Percentiles rank a stretch among this genome's conserved stretches.
Evolutionary conservation across 495 filamentous ascomycete species (phyloP).

Genomic region (Tuber microsphaerosporum): DNA sequence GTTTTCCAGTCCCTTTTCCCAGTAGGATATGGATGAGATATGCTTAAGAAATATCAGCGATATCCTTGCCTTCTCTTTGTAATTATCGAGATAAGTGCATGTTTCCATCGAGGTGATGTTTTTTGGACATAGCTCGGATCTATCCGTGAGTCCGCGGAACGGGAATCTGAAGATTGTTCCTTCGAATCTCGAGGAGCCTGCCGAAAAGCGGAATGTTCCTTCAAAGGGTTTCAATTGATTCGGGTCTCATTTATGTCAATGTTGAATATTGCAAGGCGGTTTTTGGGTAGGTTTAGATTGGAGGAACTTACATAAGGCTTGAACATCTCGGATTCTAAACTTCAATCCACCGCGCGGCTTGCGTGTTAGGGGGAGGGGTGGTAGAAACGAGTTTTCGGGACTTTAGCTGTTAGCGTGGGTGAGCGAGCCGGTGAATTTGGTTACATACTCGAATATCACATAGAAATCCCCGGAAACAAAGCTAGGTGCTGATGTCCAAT

Average conservation of each 20-base stretch:
- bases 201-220: slow-evolving; percentile 41
- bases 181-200: slow-evolving; percentile 34
- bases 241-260: slow-evolving; percentile 16
- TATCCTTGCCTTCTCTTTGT: slow-evolving; percentile 21
- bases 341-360: slow-evolving; percentile 31
- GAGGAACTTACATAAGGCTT: slow-evolving; percentile 18
- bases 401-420: slow-evolving; percentile 15
- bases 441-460: slow-evolving; percentile 19
- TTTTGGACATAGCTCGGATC: slow-evolving; percentile 5
- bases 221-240: slow-evolving; percentile 46
- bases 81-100: slow-evolving; percentile 11
- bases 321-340: slow-evolving; percentile 26
- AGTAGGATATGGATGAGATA: slow-evolving; percentile 24
- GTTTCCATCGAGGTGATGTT: slow-evolving; percentile 3
- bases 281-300: neutral
- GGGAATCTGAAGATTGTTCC: slow-evolving; percentile 48
- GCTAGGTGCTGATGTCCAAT: slow-evolving; percentile 30
- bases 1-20: slow-evolving; percentile 7
- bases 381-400: slow-evolving; percentile 42
- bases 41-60: slow-evolving; percentile 25
- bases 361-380: slow-evolving; percentile 35
- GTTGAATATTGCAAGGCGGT: neutral
- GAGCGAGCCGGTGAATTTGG: neutral
- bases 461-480: too few relatives aligned
- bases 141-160: slow-evolving; percentile 19